Evolutionary conservation across 805 yeast genomes (phyloP).

Genomic region (Spathaspora girioi): DNA sequence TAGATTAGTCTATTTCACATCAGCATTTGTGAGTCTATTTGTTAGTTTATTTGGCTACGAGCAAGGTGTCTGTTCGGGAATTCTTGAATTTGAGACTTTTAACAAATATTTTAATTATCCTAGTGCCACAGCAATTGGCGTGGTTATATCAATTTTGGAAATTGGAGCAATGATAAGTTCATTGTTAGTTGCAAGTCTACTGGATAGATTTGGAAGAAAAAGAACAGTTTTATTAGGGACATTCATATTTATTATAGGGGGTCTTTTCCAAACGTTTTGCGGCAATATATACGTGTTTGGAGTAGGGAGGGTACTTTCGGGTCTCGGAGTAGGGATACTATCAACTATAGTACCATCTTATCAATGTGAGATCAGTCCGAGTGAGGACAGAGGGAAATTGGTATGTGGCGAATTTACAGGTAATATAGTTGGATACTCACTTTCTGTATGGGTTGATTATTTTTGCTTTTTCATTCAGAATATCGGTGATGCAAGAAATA

Average conservation of each 20-base stretch:
- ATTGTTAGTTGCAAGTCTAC: slow-evolving; percentile 69
- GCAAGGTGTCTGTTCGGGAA: slow-evolving; percentile 87
- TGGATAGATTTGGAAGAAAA: slow-evolving; percentile 77
- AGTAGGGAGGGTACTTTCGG: slow-evolving; percentile 74
- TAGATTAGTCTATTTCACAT: slow-evolving; percentile 39
- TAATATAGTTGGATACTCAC: slow-evolving; percentile 74
- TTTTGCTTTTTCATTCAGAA: slow-evolving; percentile 61
- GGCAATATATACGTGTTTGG: slow-evolving; percentile 52
- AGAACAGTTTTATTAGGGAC: slow-evolving; percentile 80
- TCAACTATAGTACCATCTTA: slow-evolving; percentile 84
- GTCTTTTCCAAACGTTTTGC: slow-evolving; percentile 65
- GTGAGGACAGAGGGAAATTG: slow-evolving; percentile 77
- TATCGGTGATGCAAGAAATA: slow-evolving; percentile 37
- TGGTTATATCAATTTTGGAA: slow-evolving; percentile 85
- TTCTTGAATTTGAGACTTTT: slow-evolving; percentile 71
- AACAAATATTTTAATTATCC: slow-evolving; percentile 70
- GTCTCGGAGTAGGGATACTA: slow-evolving; percentile 68
- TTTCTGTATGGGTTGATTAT: slow-evolving; percentile 87
- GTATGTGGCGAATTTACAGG: slow-evolving; percentile 90
- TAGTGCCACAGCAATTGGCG: slow-evolving; percentile 68
- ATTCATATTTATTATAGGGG: slow-evolving; percentile 72
- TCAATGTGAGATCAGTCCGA: slow-evolving; percentile 86
- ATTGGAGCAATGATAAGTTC: slow-evolving; percentile 84
- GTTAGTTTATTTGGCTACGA: slow-evolving; percentile 41
- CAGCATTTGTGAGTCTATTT: slow-evolving; percentile 42